A percentile compares a stretch with the other conserved stretches of the same genome.
These are phyloP conservation scores for Kwoniella shivajii DNA, from an alignment of 1,284 basidiomycete genomes.

Conservation along the genomic window DNA sequence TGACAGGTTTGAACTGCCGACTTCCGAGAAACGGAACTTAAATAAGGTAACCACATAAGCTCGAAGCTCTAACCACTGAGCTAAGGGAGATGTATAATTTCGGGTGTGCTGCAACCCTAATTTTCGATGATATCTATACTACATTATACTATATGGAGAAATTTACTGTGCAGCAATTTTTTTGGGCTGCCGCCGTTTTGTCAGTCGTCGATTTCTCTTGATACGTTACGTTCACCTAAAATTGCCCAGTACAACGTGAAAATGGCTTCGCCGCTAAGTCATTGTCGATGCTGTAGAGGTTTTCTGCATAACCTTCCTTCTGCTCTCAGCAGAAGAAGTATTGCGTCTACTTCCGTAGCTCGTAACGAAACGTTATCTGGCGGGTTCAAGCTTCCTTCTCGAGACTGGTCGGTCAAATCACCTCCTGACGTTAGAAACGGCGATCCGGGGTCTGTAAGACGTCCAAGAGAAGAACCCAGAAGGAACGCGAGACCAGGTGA, in stretches of 20 bases:
- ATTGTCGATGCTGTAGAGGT: conserved; percentile 18
- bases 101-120: too few relatives aligned
- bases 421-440: not conserved
- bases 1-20: too few relatives aligned
- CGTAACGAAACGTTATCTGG: not conserved
- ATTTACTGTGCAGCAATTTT: too few relatives aligned
- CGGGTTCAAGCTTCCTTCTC: conserved; percentile 13
- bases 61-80: too few relatives aligned
- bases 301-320: conserved; percentile 2
- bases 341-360: not conserved
- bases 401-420: conserved; percentile 13
- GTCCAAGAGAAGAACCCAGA: not conserved
- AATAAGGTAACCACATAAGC: too few relatives aligned
- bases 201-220: too few relatives aligned
- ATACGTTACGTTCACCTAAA: not conserved
- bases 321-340: not conserved
- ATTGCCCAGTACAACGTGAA: not conserved
- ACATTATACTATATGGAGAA: too few relatives aligned
- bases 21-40: too few relatives aligned
- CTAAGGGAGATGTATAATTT: too few relatives aligned
- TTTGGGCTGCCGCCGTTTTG: too few relatives aligned
- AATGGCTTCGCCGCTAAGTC: conserved; percentile 8
- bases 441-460: not conserved
- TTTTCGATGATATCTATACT: too few relatives aligned
- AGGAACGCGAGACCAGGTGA: not conserved